phyloP scores from a whole-genome alignment of 805 yeast species.

The Blastobotrys mokoenaii region DNA sequence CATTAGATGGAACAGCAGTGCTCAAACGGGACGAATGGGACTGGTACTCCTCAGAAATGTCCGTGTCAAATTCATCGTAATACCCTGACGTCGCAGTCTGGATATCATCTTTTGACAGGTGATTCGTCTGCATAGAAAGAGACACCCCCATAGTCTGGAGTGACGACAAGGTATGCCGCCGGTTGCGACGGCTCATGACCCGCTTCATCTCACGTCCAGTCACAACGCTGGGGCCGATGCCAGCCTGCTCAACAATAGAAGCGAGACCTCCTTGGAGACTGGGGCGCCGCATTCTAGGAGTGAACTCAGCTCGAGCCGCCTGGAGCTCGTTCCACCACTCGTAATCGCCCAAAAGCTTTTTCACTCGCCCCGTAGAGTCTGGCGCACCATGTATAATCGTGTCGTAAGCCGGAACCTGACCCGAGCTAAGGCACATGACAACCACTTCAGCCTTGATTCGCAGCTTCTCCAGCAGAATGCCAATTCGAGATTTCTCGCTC shows the following conservation, averaged over 20 bases:
- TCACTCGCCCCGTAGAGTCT: conserved; percentile 39
- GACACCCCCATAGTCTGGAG: conserved; percentile 73
- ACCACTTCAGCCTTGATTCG: conserved; percentile 79
- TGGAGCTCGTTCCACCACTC: conserved; percentile 80
- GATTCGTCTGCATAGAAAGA: conserved; percentile 63
- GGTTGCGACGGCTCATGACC: conserved; percentile 10
- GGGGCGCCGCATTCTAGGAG: no score
- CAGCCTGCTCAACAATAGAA: no score
- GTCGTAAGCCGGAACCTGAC: conserved; percentile 53
- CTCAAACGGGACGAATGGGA: neutral
- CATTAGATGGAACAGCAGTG: neutral
- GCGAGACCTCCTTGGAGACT: no score
- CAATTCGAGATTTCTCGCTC: conserved; percentile 60
- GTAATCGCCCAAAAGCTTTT: conserved; percentile 45
- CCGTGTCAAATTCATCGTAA: conserved; percentile 21
- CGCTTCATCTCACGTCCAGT: neutral
- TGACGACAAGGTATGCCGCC: conserved; percentile 42
- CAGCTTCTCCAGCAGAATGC: conserved; percentile 57
- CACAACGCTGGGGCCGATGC: no score
- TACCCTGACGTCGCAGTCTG: conserved; percentile 3
- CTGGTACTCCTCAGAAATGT: conserved; percentile 2
- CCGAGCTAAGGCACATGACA: conserved; percentile 58
- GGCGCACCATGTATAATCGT: conserved; percentile 64
- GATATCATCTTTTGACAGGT: conserved; percentile 31
- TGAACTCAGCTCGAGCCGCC: conserved; percentile 40